Evolutionary conservation across 306 rosid species (phyloP).

Genomic region (Fragaria nilgerrensis): DNA sequence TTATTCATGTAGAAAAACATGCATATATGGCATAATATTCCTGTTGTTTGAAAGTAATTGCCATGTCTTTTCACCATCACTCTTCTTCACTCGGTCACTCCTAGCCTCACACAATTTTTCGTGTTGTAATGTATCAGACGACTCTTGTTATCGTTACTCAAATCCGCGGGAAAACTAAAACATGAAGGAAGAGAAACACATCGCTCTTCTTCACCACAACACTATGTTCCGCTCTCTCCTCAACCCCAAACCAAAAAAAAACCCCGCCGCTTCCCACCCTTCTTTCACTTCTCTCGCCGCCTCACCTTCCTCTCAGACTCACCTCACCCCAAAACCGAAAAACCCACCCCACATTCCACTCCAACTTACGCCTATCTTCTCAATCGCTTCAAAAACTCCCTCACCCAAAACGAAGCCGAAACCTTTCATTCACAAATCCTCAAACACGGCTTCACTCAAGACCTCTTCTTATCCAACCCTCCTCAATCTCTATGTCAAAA

Average conservation of each 20-base stretch:
- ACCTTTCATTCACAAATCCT: slow-evolving; percentile 61
- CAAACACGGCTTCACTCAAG: slow-evolving; percentile 55
- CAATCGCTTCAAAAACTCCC: slow-evolving; percentile 40
- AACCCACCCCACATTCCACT: slow-evolving; percentile 9
- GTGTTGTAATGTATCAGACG: too few species aligned
- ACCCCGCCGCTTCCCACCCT: too few species aligned
- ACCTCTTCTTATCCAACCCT: slow-evolving; percentile 71
- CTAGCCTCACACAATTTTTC: too few species aligned
- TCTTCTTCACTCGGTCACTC: too few species aligned
- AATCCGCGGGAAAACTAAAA: not conserved
- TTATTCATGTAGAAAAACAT: too few species aligned
- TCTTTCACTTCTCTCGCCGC: too few species aligned
- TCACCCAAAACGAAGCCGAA: slow-evolving; percentile 47
- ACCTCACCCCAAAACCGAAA: slow-evolving; percentile 15
- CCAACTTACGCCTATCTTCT: slow-evolving; percentile 37
- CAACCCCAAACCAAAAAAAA: too few species aligned
- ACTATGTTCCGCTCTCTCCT: slow-evolving; percentile 28
- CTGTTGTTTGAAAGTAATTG: too few species aligned
- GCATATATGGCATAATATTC: too few species aligned
- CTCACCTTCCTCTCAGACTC: not conserved
- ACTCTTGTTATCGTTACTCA: too few species aligned
- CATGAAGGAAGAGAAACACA: not conserved
- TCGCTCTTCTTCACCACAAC: not conserved
- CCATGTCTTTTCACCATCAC: too few species aligned
- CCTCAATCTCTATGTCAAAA: slow-evolving; percentile 53